Evolutionary conservation across 805 yeast genomes (phyloP), one percentile per base, ranked within the genome.

Genomic region (Clavispora fructus): DNA sequence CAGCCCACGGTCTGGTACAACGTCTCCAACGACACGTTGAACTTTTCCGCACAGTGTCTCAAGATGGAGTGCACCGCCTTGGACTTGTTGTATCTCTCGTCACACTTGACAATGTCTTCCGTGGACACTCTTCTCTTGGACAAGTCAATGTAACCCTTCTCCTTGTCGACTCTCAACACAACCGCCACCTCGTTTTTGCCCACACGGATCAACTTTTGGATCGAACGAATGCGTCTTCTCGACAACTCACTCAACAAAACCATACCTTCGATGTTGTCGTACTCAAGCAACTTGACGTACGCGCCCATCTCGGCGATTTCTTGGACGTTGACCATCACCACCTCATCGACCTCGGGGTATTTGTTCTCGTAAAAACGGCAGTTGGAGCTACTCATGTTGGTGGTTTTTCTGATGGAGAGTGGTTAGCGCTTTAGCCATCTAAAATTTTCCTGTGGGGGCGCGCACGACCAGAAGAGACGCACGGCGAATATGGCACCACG

Each of bases 261-360:
- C 99, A 94, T 94, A 62, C 99, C 99, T 72, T 94, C 99, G 63
- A 94, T 92, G 67, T 92, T 94, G 72, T 94, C 98, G 65, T 94
- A 94, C 71, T 94, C 99, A 54, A 94, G 78, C 55, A 94, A 78
- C 69, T 90, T 92, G 54, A 94, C 96, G 68, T 94, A 94, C 12
- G 99, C 99, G 49, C 99, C 99, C 99, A 94, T 94, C 69, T 94
- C 99, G 57, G 98, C 99, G 59, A 94, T 94, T 67, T 87, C 95
- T 69, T 87, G 95, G 57, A 94, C 99, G 70, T 94, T 94, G 64
- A 94, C 99, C 95, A 94, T 92, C 54, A 94, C 98, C 58, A 94
- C 95, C 68, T 94, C 99, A 59, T 94, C 99, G 62, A 94, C 96
- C 71, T 94, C 99, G 50, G 99, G 99, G 75, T 83, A 94, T 71